Percentiles rank a stretch among this genome's conserved stretches.
phyloP scores from a whole-genome alignment of 768 basidiomycete species.

The Lentinula sp. region DNA sequence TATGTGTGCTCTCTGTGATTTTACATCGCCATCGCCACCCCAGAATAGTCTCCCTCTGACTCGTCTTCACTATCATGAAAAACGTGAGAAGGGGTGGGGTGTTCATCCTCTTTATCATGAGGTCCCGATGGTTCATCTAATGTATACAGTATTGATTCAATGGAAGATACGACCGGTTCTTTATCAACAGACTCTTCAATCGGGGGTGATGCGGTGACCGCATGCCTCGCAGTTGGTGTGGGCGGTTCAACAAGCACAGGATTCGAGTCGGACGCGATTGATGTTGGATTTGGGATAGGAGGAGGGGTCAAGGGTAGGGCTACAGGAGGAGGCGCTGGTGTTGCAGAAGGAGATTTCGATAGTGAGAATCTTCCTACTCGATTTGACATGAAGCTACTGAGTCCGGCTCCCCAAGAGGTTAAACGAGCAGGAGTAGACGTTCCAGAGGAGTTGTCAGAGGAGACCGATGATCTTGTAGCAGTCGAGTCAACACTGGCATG shows the following conservation, averaged over 20 bases:
- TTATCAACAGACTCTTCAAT: neutral
- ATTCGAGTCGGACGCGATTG: neutral
- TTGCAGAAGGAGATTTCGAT: conserved; percentile 1
- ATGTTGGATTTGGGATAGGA: conserved; percentile 7
- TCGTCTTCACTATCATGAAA: conserved; percentile 3
- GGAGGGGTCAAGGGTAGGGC: conserved; percentile 12
- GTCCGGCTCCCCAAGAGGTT: conserved; percentile 6
- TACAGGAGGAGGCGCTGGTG: neutral
- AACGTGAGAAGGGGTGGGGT: neutral
- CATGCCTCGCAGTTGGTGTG: neutral
- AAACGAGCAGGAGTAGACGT: neutral
- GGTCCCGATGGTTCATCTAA: neutral
- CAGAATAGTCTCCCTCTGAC: neutral
- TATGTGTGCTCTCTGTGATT: neutral
- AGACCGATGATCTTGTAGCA: neutral
- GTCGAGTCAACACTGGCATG: neutral
- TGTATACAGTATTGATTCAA: neutral
- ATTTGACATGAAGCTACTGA: conserved; percentile 7
- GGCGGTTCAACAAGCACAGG: neutral
- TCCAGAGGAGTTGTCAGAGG: neutral
- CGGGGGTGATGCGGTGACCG: neutral
- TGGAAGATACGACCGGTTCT: neutral
- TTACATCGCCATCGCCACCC: neutral
- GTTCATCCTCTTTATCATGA: neutral
- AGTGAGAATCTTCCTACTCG: conserved; percentile 7